Evolutionary conservation across 2,329 filamentous ascomycete species (phyloP).

Genomic region (Parastagonospora avenae): DNA sequence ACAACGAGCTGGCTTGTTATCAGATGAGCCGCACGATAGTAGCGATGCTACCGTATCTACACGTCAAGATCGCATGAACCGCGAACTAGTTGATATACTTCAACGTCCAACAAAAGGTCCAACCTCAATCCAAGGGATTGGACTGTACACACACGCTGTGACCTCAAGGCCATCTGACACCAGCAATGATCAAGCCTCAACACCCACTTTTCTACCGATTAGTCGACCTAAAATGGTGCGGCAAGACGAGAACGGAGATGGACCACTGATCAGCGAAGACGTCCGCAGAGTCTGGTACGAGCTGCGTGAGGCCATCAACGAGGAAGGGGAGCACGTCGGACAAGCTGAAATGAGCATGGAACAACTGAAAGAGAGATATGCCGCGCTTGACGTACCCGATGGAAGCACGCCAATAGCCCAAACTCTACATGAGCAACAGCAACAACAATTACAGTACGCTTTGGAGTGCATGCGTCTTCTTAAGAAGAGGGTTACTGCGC

Average conservation of each 20-base stretch:
- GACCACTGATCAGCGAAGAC: neutral
- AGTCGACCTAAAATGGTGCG: neutral
- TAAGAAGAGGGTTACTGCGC: neutral
- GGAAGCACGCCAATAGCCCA: neutral
- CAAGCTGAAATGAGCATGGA: neutral
- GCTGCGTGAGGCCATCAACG: neutral
- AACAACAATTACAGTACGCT: neutral
- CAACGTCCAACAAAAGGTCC: constrained; percentile 4
- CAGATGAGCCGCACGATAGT: too few relatives aligned
- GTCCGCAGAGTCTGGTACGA: neutral
- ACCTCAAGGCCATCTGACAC: neutral
- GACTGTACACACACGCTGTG: constrained; percentile 33
- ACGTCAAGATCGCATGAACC: constrained; percentile 24
- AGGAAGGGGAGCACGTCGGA: neutral
- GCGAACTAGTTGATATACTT: constrained; percentile 21
- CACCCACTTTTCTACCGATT: constrained; percentile 6
- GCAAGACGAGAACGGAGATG: too few relatives aligned
- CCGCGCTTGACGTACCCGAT: neutral
- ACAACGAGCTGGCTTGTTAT: too few relatives aligned
- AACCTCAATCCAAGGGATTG: constrained; percentile 26
- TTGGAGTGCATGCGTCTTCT: neutral
- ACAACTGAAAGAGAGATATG: neutral
- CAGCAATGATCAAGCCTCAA: neutral
- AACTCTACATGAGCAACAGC: neutral
- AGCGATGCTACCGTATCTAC: neutral